Evolutionary conservation across 1,284 basidiomycete genomes (phyloP).

Genomic region (Rhodotorula glutinis): DNA sequence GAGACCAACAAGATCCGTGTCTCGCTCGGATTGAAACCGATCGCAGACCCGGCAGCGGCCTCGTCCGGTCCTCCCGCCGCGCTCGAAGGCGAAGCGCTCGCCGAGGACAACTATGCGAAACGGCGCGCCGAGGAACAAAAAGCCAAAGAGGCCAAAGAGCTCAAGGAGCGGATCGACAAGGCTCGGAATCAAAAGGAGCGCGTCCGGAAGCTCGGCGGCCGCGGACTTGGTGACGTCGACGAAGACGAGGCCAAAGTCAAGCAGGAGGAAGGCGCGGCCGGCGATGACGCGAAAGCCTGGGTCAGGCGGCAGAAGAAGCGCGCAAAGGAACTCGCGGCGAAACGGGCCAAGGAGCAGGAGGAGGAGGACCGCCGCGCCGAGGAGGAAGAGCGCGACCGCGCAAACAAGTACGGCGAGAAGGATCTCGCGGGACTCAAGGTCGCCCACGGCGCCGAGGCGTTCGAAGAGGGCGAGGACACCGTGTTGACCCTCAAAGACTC

Average conservation of each 20-base stretch:
- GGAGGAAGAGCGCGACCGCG: slow-evolving; percentile 74
- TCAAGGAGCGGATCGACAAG: slow-evolving; percentile 53
- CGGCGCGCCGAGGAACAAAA: slow-evolving; percentile 66
- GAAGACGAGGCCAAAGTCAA: slow-evolving; percentile 66
- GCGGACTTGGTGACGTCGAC: slow-evolving; percentile 79
- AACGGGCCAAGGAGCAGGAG: slow-evolving; percentile 72
- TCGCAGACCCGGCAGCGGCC: slow-evolving; percentile 64
- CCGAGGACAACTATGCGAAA: slow-evolving; percentile 74
- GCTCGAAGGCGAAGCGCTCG: slow-evolving; percentile 42
- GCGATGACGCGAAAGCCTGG: slow-evolving; percentile 62
- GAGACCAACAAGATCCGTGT: slow-evolving; percentile 98
- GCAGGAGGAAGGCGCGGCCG: slow-evolving; percentile 12
- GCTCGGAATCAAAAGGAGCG: slow-evolving; percentile 88
- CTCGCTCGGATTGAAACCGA: slow-evolving; percentile 86
- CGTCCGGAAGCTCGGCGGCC: slow-evolving; percentile 80
- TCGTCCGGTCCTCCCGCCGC: slow-evolving; percentile 35
- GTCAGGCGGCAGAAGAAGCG: slow-evolving; percentile 81
- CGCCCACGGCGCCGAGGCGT: slow-evolving; percentile 84
- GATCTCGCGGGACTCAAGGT: slow-evolving; percentile 93
- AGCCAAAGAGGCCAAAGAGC: slow-evolving; percentile 66
- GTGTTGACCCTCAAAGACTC: slow-evolving; percentile 96
- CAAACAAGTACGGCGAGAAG: slow-evolving; percentile 49
- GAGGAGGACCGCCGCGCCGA: slow-evolving; percentile 70
- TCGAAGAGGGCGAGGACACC: slow-evolving; percentile 87
- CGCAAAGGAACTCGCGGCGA: slow-evolving; percentile 75